Evolutionary conservation across 2,329 filamentous ascomycete species (phyloP).

Genomic region (Aspergillus chevalieri): DNA sequence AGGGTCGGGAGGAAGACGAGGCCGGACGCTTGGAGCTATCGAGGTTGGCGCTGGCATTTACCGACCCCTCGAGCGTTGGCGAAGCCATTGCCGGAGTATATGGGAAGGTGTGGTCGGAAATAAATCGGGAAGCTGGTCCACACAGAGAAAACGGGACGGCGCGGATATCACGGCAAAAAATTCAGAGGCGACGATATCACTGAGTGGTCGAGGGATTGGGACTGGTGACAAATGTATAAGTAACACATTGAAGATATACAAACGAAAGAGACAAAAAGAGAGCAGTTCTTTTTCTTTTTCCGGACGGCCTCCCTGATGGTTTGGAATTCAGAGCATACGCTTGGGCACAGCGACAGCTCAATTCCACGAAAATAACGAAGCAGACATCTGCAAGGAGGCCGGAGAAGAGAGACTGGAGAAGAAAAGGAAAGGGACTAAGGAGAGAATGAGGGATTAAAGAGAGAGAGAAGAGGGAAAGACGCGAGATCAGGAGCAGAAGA

Average conservation of each 20-base stretch:
- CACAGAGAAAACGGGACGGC: neutral
- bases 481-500: neutral
- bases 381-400: neutral
- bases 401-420: neutral
- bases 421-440: neutral
- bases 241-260: slow-evolving; percentile 11
- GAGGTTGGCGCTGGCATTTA: slow-evolving; percentile 3
- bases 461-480: neutral
- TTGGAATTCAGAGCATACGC: slow-evolving; percentile 6
- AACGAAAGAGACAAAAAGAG: neutral
- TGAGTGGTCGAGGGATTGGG: neutral
- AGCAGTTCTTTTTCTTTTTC: slow-evolving; percentile 7
- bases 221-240: slow-evolving; percentile 1
- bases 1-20: slow-evolving; percentile 2
- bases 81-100: slow-evolving; percentile 8
- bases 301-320: slow-evolving; percentile 6
- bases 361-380: slow-evolving; percentile 2
- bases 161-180: neutral
- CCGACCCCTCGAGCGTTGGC: slow-evolving; percentile 3
- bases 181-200: neutral
- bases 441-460: slow-evolving; percentile 1
- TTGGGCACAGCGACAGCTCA: slow-evolving; percentile 11
- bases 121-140: slow-evolving; percentile 1
- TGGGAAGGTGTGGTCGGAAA: neutral
- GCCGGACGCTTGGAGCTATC: slow-evolving; percentile 3